Evolutionary conservation across 306 rosid genomes (phyloP).

Genomic region (Boehmeria nivea): DNA sequence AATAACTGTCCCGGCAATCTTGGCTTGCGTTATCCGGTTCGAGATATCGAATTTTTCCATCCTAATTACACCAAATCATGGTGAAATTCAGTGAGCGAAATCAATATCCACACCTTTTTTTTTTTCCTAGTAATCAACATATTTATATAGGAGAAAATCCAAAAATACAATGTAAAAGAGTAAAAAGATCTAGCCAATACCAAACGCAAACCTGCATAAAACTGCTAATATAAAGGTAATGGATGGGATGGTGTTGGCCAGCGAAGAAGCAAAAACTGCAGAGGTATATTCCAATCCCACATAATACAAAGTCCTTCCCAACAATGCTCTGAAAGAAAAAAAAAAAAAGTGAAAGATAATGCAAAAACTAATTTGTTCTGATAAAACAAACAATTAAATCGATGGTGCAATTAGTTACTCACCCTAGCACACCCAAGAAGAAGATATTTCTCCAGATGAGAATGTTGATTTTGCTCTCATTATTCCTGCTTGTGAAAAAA

Average conservation of each 20-base stretch:
- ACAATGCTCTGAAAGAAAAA: conserved; percentile 4
- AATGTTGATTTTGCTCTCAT: conserved; percentile 16
- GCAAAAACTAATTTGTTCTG: too few species aligned
- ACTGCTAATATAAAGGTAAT: conserved; percentile 18
- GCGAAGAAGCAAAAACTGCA: conserved; percentile 14
- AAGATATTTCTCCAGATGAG: conserved; percentile 11
- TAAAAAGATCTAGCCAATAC: too few species aligned
- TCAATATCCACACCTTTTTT: too few species aligned
- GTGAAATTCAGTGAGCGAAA: not conserved
- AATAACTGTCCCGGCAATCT: conserved; percentile 16
- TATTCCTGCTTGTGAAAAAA: conserved; percentile 15
- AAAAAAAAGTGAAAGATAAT: not conserved
- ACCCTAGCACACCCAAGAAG: conserved; percentile 20
- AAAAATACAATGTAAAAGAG: too few species aligned
- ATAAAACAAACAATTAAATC: too few species aligned
- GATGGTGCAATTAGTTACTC: too few species aligned
- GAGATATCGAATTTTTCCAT: conserved; percentile 10
- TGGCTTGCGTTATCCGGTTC: conserved; percentile 9
- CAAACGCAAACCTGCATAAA: conserved; percentile 19
- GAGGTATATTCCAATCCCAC: conserved; percentile 19
- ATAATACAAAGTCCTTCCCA: conserved; percentile 16
- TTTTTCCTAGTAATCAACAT: too few species aligned
- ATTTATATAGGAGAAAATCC: too few species aligned
- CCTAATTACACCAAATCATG: not conserved
- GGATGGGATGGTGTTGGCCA: conserved; percentile 14